Percentiles rank a stretch among this genome's conserved stretches.
Evolutionary conservation across 768 basidiomycete genomes (phyloP).

Genomic region (Sistotremastrum suecicum): DNA sequence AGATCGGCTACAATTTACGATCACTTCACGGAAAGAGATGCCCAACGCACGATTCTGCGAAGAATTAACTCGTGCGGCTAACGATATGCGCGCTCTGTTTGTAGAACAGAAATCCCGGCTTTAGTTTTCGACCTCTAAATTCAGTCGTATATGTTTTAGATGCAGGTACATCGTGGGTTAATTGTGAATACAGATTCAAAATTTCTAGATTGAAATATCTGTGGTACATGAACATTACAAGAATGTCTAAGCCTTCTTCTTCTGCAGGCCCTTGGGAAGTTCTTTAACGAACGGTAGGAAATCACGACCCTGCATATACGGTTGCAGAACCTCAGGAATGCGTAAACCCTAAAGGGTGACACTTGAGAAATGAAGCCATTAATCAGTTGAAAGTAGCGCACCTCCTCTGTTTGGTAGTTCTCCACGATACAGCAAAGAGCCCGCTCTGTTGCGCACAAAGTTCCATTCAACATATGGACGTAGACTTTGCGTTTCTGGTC

Average conservation of each 20-base stretch:
- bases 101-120: background rate
- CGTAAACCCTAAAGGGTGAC: conserved; percentile 54
- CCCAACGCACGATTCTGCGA: conserved; percentile 59
- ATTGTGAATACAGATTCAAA: no score
- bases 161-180: no score
- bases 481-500: conserved; percentile 87
- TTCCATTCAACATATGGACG: conserved; percentile 99
- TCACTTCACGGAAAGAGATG: conserved; percentile 80
- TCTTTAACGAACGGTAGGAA: conserved; percentile 77
- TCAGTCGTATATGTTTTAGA: no score
- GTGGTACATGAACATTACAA: background rate
- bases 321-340: conserved; percentile 79
- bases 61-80: conserved; percentile 49
- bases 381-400: conserved; percentile 23
- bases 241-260: conserved; percentile 40
- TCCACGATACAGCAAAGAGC: conserved; percentile 96
- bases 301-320: conserved; percentile 94
- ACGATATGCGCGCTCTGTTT: conserved; percentile 58
- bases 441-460: conserved; percentile 92
- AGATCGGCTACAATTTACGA: conserved; percentile 76
- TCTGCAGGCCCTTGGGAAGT: conserved; percentile 63
- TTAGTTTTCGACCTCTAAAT: no score
- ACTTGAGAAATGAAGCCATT: conserved; percentile 1
- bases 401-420: conserved; percentile 93
- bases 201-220: no score